These are phyloP conservation scores for Ganoderma lucidum DNA, from an alignment of 1,284 basidiomycete genomes.

Conservation along the genomic window DNA sequence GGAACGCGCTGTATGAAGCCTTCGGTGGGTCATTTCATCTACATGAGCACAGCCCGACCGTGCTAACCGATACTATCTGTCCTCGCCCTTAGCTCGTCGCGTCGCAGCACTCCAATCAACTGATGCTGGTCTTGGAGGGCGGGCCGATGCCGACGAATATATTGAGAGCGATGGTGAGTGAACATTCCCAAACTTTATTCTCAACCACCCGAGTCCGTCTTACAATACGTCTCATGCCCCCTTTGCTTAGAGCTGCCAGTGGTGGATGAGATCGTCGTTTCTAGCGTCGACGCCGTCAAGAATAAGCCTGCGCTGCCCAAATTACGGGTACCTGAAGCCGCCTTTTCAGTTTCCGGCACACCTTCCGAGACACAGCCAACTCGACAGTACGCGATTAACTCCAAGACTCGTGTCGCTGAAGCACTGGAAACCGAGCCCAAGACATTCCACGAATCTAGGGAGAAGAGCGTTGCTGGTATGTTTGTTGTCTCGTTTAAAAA, in stretches of 20 bases:
- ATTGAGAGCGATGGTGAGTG: neutral
- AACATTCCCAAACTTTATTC: no score
- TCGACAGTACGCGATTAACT: neutral
- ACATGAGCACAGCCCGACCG: neutral
- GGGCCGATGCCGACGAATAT: neutral
- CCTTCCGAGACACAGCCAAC: neutral
- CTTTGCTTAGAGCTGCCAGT: neutral
- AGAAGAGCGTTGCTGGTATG: neutral
- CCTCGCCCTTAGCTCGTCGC: neutral
- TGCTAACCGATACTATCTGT: neutral
- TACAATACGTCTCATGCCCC: neutral
- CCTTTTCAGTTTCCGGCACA: neutral
- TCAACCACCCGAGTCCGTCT: neutral
- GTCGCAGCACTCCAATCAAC: neutral
- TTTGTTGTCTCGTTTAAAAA: neutral
- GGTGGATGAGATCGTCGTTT: neutral
- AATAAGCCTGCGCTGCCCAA: neutral
- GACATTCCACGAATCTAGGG: neutral
- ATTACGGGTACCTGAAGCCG: neutral
- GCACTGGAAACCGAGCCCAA: neutral
- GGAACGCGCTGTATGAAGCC: neutral
- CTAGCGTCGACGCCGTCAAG: neutral
- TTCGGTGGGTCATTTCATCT: neutral
- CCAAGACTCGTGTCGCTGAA: neutral
- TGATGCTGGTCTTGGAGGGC: neutral